Evolutionary conservation across 1,284 basidiomycete genomes (phyloP), one percentile per base, ranked within the genome.

Genomic region (Cutaneotrichosporon mucoides): DNA sequence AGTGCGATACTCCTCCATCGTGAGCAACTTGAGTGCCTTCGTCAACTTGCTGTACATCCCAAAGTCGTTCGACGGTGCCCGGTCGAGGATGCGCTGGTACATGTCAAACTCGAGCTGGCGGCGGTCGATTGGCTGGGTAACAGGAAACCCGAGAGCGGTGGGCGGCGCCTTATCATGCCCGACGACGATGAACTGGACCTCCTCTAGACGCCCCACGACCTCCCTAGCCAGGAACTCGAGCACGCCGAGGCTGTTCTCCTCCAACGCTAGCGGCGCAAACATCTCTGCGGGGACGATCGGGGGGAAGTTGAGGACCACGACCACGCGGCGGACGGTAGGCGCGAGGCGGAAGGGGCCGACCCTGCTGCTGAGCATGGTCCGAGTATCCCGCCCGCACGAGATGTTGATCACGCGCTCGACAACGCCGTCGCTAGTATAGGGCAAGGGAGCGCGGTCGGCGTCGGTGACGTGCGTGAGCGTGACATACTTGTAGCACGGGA

Each of bases 401-500:
- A 51, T 51, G 49, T 51, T 51, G 15, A 51, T 9, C 7, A 51
- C 37, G 37, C 49, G 49, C 16, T 51, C 49, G 2, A 16, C 3
- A 2, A 42, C 38, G 38, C 49, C 49, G 6, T 16, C 37, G 3
- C 37, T 37, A 3, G 38, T 51, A 13, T 5, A 9, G 5, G 49
- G 49, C 1, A 51, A 35, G 38, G 35, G 10, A 3, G 41, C 49
- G 5, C 5, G 8, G 6, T 11, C n/a, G 15, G 16, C n/a, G 10
- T 8, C 11, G 10, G 38, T 33, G 37, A 51, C 10, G 38, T 41
- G 38, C 16, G 49, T 51, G 49, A 51, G 49, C 8, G 49, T 51
- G 6, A 51, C 49, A 38, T 51, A 51, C 38, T 51, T 51, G 49
- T 38, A 11, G 38, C 49, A 41, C 7, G 49, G 38, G 49, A 51